phyloP scores from a whole-genome alignment of 768 basidiomycete genomes.

The Saitozyma sp. region DNA sequence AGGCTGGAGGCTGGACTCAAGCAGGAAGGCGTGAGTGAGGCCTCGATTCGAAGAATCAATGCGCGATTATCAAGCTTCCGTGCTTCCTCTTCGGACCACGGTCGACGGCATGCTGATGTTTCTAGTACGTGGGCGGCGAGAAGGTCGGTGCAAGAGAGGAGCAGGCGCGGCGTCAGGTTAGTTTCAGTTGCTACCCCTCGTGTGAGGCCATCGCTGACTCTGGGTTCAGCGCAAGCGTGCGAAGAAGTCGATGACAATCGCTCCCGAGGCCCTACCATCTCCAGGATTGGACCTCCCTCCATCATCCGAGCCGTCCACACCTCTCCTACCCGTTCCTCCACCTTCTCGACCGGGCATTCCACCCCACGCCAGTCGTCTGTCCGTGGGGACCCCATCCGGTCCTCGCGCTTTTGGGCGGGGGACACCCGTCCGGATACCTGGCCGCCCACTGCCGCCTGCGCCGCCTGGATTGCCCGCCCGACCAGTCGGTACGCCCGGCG shows the following conservation, averaged over 20 bases:
- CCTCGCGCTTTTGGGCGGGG: neutral
- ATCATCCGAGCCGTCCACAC: slow-evolving; percentile 19
- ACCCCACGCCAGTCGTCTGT: neutral
- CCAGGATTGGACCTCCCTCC: neutral
- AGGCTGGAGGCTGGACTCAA: slow-evolving; percentile 30
- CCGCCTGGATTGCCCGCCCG: no score
- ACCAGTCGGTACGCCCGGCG: no score
- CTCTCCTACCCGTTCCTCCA: slow-evolving; percentile 21
- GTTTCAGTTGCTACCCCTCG: neutral
- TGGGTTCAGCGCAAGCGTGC: slow-evolving; percentile 9
- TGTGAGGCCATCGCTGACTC: neutral
- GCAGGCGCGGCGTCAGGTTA: slow-evolving; percentile 34
- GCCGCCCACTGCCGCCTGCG: neutral
- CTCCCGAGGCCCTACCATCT: neutral
- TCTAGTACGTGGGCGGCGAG: slow-evolving; percentile 30
- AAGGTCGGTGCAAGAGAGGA: slow-evolving; percentile 38
- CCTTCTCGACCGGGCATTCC: slow-evolving; percentile 1
- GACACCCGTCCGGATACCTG: neutral
- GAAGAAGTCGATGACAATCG: neutral
- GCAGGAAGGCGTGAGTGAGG: slow-evolving; percentile 35
- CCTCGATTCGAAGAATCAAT: neutral
- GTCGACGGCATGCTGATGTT: neutral
- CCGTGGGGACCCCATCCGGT: neutral
- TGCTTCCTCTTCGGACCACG: neutral
- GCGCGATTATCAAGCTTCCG: neutral